A percentile compares a stretch with the other conserved stretches of the same genome.
phyloP scores from a whole-genome alignment of 805 yeast species.

The Candida dendrica region DNA sequence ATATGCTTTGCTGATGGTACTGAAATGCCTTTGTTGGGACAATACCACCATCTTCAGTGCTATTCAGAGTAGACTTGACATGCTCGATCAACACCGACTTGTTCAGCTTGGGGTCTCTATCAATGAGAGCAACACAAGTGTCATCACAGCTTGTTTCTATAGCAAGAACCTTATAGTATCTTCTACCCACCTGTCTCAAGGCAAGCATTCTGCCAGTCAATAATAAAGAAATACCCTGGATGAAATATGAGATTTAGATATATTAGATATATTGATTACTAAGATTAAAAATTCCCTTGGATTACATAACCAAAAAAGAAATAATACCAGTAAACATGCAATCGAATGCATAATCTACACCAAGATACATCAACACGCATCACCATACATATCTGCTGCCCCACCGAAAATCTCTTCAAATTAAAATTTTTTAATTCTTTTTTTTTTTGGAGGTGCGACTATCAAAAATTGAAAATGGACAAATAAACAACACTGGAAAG shows the following conservation, averaged over 20 bases:
- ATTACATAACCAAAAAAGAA: too few relatives aligned
- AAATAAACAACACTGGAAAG: too few relatives aligned
- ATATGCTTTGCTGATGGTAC: conserved; percentile 63
- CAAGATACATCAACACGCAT: too few relatives aligned
- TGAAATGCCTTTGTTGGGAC: conserved; percentile 78
- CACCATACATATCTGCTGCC: too few relatives aligned
- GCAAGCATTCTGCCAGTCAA: not conserved
- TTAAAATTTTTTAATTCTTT: not conserved
- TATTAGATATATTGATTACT: too few relatives aligned
- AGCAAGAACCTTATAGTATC: conserved; percentile 64
- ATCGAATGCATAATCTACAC: too few relatives aligned
- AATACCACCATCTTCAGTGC: conserved; percentile 70
- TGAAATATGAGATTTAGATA: too few relatives aligned
- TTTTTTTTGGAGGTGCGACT: not conserved
- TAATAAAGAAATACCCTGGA: too few relatives aligned
- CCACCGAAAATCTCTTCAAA: not conserved
- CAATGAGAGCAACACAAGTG: conserved; percentile 77
- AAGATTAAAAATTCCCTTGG: too few relatives aligned
- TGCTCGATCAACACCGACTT: conserved; percentile 43
- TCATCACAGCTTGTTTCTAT: conserved; percentile 95
- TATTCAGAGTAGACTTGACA: conserved; percentile 57
- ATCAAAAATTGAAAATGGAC: not conserved
- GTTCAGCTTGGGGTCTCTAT: conserved; percentile 30
- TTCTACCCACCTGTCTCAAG: conserved; percentile 1
- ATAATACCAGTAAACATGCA: too few relatives aligned